phyloP scores from a whole-genome alignment of 371 early-diverging fungal genomes.

The Dichotomocladium elegans region DNA sequence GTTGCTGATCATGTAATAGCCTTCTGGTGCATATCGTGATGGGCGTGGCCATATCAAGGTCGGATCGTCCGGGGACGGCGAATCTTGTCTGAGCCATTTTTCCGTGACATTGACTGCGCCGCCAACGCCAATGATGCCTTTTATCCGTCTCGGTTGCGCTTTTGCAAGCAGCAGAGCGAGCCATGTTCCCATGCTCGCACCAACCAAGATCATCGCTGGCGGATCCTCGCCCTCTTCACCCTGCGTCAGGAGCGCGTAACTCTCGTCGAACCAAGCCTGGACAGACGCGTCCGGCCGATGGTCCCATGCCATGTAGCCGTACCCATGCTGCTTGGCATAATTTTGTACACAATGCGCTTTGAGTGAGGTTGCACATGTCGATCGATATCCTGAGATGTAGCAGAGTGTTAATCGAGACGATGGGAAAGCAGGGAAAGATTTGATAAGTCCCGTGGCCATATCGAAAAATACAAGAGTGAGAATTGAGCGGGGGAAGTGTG shows the following conservation, averaged over 20 bases:
- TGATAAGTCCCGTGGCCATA: background rate
- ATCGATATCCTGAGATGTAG: slow-evolving; percentile 42
- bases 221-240: no score
- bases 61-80: no score
- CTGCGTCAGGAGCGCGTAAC: slow-evolving; percentile 9
- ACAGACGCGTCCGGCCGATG: slow-evolving; percentile 20
- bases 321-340: slow-evolving; percentile 6
- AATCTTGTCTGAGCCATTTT: slow-evolving; percentile 25
- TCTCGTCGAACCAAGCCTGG: slow-evolving; percentile 22
- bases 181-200: slow-evolving; percentile 44
- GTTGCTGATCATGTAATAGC: slow-evolving; percentile 35
- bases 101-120: slow-evolving; percentile 38
- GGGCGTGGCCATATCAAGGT: slow-evolving; percentile 24
- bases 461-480: no score
- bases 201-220: slow-evolving; percentile 7
- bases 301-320: slow-evolving; percentile 36
- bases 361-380: slow-evolving; percentile 24
- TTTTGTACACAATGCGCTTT: slow-evolving; percentile 23
- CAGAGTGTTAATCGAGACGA: slow-evolving; percentile 21
- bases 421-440: background rate
- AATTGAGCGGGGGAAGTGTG: background rate
- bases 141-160: background rate
- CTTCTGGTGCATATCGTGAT: slow-evolving; percentile 23
- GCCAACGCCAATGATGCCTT: slow-evolving; percentile 33
- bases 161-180: slow-evolving; percentile 21